These are phyloP conservation scores for Fusarium temperatum DNA, from an alignment of 2,329 filamentous ascomycete species.

Conservation along the genomic window DNA sequence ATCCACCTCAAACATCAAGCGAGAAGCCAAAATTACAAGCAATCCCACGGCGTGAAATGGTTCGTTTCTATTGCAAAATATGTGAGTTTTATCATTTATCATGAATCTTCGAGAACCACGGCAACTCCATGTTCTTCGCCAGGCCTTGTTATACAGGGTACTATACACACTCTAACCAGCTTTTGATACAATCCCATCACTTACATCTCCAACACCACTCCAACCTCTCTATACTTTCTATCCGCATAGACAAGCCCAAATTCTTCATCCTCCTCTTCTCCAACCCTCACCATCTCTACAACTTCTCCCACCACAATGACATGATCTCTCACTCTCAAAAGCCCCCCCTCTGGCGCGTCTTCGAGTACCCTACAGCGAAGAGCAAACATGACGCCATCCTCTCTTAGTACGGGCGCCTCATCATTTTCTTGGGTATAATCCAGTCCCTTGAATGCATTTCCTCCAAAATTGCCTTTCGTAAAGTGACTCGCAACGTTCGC, in stretches of 20 bases:
- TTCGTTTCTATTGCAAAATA: not conserved
- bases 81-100: not conserved
- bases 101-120: constrained; percentile 6
- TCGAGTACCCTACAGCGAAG: constrained; percentile 54
- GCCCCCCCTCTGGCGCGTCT: constrained; percentile 51
- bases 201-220: constrained; percentile 46
- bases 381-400: constrained; percentile 63
- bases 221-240: constrained; percentile 57
- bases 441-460: constrained; percentile 48
- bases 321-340: constrained; percentile 61
- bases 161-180: constrained; percentile 23
- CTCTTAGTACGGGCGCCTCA: constrained; percentile 55
- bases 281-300: constrained; percentile 52
- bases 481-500: constrained; percentile 62
- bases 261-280: constrained; percentile 43
- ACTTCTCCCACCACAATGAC: constrained; percentile 63
- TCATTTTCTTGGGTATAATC: constrained; percentile 16
- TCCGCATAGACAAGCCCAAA: constrained; percentile 62
- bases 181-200: constrained; percentile 1
- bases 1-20: not conserved
- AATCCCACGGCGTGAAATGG: not conserved
- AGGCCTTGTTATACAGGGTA: constrained; percentile 20
- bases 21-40: not conserved
- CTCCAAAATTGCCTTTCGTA: constrained; percentile 57
- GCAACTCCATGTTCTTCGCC: not conserved